Conservation (phyloP, 306 rosid species). For the Prunus fruticosa region DNA sequence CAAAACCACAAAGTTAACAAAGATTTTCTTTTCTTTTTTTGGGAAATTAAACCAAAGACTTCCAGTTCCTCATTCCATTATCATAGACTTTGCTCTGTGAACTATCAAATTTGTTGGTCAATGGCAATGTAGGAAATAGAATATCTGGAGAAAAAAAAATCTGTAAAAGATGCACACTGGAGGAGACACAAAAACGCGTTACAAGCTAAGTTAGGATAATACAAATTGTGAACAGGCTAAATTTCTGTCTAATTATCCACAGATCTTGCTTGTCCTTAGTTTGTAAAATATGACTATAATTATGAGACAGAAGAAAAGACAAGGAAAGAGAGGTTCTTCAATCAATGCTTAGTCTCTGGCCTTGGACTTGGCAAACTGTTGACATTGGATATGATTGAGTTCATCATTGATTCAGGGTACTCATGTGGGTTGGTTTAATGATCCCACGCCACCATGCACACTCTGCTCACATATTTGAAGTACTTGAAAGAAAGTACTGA, state of each 20-base stretch:
- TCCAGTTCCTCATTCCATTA: not conserved
- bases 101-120: not conserved
- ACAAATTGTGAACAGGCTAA: not conserved
- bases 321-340: too few relatives aligned
- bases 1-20: not conserved
- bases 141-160: not conserved
- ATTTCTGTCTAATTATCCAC: not conserved
- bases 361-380: not conserved
- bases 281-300: too few relatives aligned
- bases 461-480: too few relatives aligned
- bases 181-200: not conserved
- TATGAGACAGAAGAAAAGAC: too few relatives aligned
- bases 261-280: too few relatives aligned
- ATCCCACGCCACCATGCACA: too few relatives aligned
- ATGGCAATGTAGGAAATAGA: not conserved
- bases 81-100: not conserved
- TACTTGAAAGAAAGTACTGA: too few relatives aligned
- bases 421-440: not conserved
- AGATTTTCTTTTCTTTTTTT: not conserved
- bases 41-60: not conserved
- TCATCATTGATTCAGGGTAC: not conserved
- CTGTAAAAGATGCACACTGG: not conserved
- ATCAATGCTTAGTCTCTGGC: too few relatives aligned
- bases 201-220: not conserved
- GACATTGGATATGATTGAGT: not conserved